Percentiles rank a stretch among this genome's conserved stretches.
Conservation (phyloP, 441 rosid genomes). For the Syzygium syzygioides region DNA sequence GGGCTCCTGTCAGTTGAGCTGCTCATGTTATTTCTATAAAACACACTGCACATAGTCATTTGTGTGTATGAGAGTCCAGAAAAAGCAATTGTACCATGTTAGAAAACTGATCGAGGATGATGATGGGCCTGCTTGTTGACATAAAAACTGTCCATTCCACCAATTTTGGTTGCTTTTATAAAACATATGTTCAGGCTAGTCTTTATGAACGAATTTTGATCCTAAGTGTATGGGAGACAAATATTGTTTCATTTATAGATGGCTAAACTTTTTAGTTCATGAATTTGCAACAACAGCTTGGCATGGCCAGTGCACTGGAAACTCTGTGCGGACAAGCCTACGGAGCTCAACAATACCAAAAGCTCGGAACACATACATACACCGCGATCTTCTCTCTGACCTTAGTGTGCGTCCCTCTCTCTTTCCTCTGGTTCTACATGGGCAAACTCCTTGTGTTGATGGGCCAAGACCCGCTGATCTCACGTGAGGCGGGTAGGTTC, state of each 20-base stretch:
- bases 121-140: neutral
- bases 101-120: neutral
- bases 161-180: neutral
- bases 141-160: neutral
- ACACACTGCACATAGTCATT: neutral
- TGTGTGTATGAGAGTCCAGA: neutral
- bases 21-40: neutral
- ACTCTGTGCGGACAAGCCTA: constrained; percentile 78
- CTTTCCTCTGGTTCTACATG: constrained; percentile 61
- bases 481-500: constrained; percentile 58
- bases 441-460: constrained; percentile 37
- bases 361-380: constrained; percentile 55
- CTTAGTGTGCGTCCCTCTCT: constrained; percentile 39
- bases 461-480: constrained; percentile 67
- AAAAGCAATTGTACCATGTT: neutral
- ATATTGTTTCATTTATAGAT: neutral
- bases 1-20: neutral
- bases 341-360: constrained; percentile 63
- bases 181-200: neutral
- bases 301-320: constrained; percentile 72
- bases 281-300: constrained; percentile 34
- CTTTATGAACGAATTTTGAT: neutral
- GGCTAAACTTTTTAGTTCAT: neutral
- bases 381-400: constrained; percentile 46
- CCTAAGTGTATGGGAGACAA: neutral